Conservation (phyloP, 345 rosid species). For the Brassica napus region Da-Ae NC_063448.1:3813501-3814000, state of each 20-base stretch:
- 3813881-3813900: constrained; percentile 45
- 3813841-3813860: constrained; percentile 39
- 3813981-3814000: constrained; percentile 26
- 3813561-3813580: constrained; percentile 21
- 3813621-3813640: constrained; percentile 15
- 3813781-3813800: constrained; percentile 29
- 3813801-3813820: constrained; percentile 34
- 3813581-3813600: no score
- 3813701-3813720: constrained; percentile 44
- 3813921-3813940: background rate
- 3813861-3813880: constrained; percentile 54
- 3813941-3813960: constrained; percentile 17
- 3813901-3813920: constrained; percentile 43
- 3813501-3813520: constrained; percentile 43
- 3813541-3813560: constrained; percentile 27
- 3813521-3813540: constrained; percentile 56
- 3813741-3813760: constrained; percentile 52
- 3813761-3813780: constrained; percentile 29
- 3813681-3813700: constrained; percentile 48
- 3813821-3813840: constrained; percentile 25
- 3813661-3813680: constrained; percentile 52
- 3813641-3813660: constrained; percentile 50
- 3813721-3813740: constrained; percentile 46
- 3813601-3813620: no score
- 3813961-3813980: constrained; percentile 36